Base-by-base conservation (phyloP, 768 basidiomycete genomes). In the Macrocybe gigantea region DNA sequence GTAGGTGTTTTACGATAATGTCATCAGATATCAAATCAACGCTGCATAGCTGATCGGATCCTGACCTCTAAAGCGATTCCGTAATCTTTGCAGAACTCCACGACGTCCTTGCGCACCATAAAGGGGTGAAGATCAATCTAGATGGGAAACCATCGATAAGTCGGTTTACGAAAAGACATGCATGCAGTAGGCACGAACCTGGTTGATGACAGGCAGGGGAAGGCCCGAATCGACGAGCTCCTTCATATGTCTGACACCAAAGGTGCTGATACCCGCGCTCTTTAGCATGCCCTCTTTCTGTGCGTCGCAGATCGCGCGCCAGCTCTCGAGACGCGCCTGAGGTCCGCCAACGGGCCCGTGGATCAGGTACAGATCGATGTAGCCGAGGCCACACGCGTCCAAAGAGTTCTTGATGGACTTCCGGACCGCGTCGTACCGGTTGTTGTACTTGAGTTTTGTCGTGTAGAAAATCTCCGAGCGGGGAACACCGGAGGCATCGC, bases 281-380 rank as follows among this genome's bases (percentile, higher is more conserved):
- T 69, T 77, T 12, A 85, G 60, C 38, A 73, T 60, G 1, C 85
- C 83, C 47, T 74, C 71, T 52, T 79, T 75, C 59, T 83, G 77
- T 7, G 79, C 82, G 49, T 83, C 80, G 50, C 79, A 74, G 37
- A 80, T 74, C 0, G 82, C 86, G 45, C 70, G 63, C 86, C 86
- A 88, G 53, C 79, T 78, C 29, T 83, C 79, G 32, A 68, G 68
- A 13, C 85, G 69, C 29, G 73, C 73, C 41, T 73, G 51, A 0
- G 74, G 67, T 5, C 84, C 84, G 13, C 83, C 83, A 40, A 82
- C 69, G 5, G 86, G 83, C 11, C 77, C 78, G 54, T 88, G 85
- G 32, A 88, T 73, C 47, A 87, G 74, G 64, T 85, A 89, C 7
- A 88, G 65, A 56, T 88, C 85, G 50, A 87, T 79, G 56, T 80